Evolutionary conservation across 1,139 yeast species (phyloP), one percentile per base, ranked within the genome.

Genomic region (Candida sp.): DNA sequence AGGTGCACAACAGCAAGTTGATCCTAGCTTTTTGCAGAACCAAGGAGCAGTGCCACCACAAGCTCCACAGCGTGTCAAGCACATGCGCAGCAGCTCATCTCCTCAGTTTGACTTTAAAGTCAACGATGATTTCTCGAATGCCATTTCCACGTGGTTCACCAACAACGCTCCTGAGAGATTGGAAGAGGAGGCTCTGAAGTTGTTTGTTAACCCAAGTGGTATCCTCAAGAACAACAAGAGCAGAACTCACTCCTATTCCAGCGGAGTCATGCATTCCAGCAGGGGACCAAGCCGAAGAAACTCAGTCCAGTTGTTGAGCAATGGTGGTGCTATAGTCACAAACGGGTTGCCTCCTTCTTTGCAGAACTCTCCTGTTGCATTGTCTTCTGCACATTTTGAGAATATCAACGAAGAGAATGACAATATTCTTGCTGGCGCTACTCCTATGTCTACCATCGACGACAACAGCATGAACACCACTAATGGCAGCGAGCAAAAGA

Each of bases 61-160:
- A 28, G 23, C 49, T 30, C 12, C 34, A 26, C 41, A 42, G 9
- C 41, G 35, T 30, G 44, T 41, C 12, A 47, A 42, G n/a, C 59
- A 56, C 37, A 47, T 44, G 12, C 52, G 58, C 25, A 53, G 57
- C 37, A 42, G 46, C 26, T 54, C 58, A 3, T 44, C 58, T 7
- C 54, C 59, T 3, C 56, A 55, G 5, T 52, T 50, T 48, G 55
- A 55, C 34, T 55, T 52, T 34, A 48, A 42, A 42, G n/a, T 47
- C 3, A 44, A 39, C 31, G 50, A 44, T 25, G 51, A 51, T 37
- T 30, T 51, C 48, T 40, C 57, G 34, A 30, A 53, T 47, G 43
- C 54, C n/a, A 53, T 49, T 9, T 17, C 49, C 6, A 12, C 49
- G 2, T 49, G 51, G 51, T 47, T 49, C 22, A 32, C 30, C 11